Conservation (phyloP, 208 protist genomes). For the Blastocrithidia nonstop region DNA sequence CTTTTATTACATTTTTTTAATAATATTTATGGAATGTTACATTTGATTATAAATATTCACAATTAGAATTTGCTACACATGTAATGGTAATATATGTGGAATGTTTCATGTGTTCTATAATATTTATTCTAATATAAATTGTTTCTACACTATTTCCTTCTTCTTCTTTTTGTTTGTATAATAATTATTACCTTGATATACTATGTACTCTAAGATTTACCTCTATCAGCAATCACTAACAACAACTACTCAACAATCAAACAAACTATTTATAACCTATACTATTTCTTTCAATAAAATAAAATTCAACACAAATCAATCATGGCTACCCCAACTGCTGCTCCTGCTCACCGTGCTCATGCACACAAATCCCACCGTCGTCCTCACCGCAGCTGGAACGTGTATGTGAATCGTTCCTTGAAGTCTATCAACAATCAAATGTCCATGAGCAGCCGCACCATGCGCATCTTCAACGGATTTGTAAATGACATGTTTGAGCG, state of each 20-base stretch:
- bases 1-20: no score
- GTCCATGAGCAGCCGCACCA: slow-evolving; percentile 90
- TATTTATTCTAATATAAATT: no score
- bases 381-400: slow-evolving; percentile 62
- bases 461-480: slow-evolving; percentile 96
- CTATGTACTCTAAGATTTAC: not conserved
- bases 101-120: no score
- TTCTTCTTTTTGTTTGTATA: not conserved
- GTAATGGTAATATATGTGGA: no score
- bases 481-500: slow-evolving; percentile 96
- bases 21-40: no score
- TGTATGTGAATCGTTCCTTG: slow-evolving; percentile 86
- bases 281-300: not conserved
- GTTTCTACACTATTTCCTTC: no score
- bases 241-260: not conserved
- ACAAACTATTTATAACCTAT: not conserved
- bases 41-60: no score
- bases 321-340: slow-evolving; percentile 6
- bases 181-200: not conserved
- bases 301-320: not conserved
- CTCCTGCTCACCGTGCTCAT: slow-evolving; percentile 11
- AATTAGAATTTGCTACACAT: no score
- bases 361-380: slow-evolving; percentile 31
- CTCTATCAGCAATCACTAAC: not conserved
- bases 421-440: slow-evolving; percentile 93